Evolutionary conservation across 164 flowering plant genomes (phyloP).

Genomic region (Magnolia officinalis): DNA sequence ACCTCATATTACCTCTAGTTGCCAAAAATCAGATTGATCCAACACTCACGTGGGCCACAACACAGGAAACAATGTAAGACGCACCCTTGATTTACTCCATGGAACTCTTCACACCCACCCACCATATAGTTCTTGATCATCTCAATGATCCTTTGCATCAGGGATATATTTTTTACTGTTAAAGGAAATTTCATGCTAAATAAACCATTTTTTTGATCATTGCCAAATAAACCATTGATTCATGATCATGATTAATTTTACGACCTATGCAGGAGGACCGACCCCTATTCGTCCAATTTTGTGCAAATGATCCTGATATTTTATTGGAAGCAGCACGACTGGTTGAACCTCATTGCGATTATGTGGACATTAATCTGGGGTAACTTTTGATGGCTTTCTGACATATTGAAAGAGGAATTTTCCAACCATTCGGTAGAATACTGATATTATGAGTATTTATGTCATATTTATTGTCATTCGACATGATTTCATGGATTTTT

Average conservation of each 20-base stretch:
- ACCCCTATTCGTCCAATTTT: slow-evolving; percentile 93
- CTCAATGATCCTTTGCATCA: too few species aligned
- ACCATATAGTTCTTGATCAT: too few species aligned
- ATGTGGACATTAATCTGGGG: slow-evolving; percentile 97
- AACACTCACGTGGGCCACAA: too few species aligned
- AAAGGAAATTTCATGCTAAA: not conserved
- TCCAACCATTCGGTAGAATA: not conserved
- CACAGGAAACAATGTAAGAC: too few species aligned
- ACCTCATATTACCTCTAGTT: too few species aligned
- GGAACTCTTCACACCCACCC: too few species aligned
- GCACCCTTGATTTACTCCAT: too few species aligned
- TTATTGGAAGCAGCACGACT: slow-evolving; percentile 70
- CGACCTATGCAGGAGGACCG: slow-evolving; percentile 78
- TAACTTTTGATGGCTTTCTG: slow-evolving; percentile 21
- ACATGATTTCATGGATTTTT: not conserved
- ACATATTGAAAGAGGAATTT: not conserved
- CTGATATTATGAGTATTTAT: not conserved
- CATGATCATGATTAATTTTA: not conserved
- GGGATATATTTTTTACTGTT: too few species aligned
- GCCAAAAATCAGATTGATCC: too few species aligned
- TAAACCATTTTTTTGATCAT: not conserved
- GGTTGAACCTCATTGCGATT: slow-evolving; percentile 82
- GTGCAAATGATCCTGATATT: slow-evolving; percentile 90
- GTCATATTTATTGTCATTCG: not conserved
- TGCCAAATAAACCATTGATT: too few species aligned